These are phyloP conservation scores for Verticillium longisporum DNA, from an alignment of 2,329 filamentous ascomycete genomes.

Conservation along the genomic window DNA sequence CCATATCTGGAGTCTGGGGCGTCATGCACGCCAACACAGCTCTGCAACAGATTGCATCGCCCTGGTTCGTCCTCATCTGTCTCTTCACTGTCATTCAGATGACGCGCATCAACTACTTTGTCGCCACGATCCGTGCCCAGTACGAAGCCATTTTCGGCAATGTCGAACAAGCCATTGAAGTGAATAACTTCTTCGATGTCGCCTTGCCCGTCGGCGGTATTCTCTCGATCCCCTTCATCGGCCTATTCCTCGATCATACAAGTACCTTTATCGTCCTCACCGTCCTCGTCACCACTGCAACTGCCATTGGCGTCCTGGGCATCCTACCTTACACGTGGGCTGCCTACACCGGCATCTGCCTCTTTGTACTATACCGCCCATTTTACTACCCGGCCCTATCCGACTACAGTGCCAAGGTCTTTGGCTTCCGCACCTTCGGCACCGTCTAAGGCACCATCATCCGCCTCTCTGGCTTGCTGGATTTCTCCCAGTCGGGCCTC, in stretches of 20 bases:
- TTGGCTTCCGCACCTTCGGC: conserved; percentile 85
- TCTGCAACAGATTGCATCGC: conserved; percentile 64
- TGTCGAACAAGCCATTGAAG: conserved; percentile 50
- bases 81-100: conserved; percentile 73
- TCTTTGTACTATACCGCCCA: conserved; percentile 81
- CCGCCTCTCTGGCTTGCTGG: conserved; percentile 74
- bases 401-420: conserved; percentile 86
- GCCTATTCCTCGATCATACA: conserved; percentile 68
- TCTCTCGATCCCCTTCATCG: conserved; percentile 81
- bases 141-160: conserved; percentile 69
- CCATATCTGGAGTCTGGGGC: conserved; percentile 76
- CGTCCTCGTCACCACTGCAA: conserved; percentile 64
- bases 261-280: conserved; percentile 65
- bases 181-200: conserved; percentile 80
- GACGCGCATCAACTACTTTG: conserved; percentile 87
- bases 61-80: conserved; percentile 81
- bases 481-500: conserved; percentile 75
- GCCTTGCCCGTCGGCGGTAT: conserved; percentile 76
- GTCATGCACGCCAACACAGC: conserved; percentile 70
- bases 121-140: conserved; percentile 77
- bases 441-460: conserved; percentile 93
- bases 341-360: conserved; percentile 66
- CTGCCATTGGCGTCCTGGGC: conserved; percentile 69
- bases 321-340: conserved; percentile 62
- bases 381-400: conserved; percentile 89